Conservation (phyloP, 352 stramenopile species). For the Saprolegnia parasitica region DNA sequence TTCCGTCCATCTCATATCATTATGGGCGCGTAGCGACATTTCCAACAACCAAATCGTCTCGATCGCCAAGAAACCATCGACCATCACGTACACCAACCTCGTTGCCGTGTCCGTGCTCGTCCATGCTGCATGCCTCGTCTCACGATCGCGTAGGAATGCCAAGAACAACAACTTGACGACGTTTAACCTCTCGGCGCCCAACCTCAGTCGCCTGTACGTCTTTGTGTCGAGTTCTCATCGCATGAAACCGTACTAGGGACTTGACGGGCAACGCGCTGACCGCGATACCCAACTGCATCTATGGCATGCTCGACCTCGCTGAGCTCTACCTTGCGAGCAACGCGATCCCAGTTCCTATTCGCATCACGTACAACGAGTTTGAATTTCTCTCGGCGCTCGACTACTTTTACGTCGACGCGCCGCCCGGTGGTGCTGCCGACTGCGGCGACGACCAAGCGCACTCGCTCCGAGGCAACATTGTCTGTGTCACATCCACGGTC, state of each 20-base stretch:
- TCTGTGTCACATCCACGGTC: constrained; percentile 12
- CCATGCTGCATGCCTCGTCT: neutral
- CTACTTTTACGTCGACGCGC: constrained; percentile 23
- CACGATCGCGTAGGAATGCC: neutral
- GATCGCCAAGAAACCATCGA: neutral
- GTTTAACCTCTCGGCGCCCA: constrained; percentile 12
- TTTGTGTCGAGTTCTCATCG: neutral
- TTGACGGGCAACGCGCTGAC: constrained; percentile 8
- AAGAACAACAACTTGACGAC: constrained; percentile 20
- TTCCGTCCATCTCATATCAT: neutral
- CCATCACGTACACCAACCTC: neutral
- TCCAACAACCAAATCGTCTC: neutral
- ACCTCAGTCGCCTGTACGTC: neutral
- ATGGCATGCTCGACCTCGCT: constrained; percentile 15
- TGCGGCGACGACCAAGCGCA: constrained; percentile 18
- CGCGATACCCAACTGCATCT: constrained; percentile 9
- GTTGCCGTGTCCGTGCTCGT: neutral
- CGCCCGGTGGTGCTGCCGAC: neutral
- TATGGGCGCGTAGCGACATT: constrained; percentile 10
- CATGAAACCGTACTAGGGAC: neutral
- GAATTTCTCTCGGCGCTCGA: constrained; percentile 17
- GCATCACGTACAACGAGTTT: constrained; percentile 17
- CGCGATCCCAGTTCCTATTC: constrained; percentile 1
- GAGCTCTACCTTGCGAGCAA: constrained; percentile 22
- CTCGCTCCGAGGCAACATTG: constrained; percentile 20